Percentiles rank a stretch among this genome's conserved stretches.
Evolutionary conservation across 2,329 filamentous ascomycete genomes (phyloP).

Genomic region (Talaromyces sp.): DNA sequence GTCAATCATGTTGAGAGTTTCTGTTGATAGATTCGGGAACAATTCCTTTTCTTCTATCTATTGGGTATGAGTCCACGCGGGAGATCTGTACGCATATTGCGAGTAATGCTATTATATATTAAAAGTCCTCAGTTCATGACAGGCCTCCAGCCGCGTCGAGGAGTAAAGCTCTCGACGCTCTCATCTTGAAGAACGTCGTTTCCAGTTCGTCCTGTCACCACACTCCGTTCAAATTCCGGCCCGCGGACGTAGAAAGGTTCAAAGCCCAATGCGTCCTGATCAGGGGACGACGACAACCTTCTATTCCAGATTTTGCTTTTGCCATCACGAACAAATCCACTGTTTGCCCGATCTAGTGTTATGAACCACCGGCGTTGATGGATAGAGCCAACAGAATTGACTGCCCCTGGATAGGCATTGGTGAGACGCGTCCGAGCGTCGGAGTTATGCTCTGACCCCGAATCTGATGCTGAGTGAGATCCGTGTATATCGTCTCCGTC

Average conservation of each 20-base stretch:
- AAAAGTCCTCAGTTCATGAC: slow-evolving; percentile 26
- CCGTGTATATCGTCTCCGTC: slow-evolving; percentile 17
- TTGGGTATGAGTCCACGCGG: too few relatives aligned
- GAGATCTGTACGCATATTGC: too few relatives aligned
- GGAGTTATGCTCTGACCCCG: slow-evolving; percentile 39
- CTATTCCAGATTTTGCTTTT: slow-evolving; percentile 30
- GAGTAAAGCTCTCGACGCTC: slow-evolving; percentile 54
- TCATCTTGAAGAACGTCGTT: slow-evolving; percentile 60
- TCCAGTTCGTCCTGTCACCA: slow-evolving; percentile 61
- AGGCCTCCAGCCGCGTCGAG: slow-evolving; percentile 58
- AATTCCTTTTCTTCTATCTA: too few relatives aligned
- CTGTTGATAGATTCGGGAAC: too few relatives aligned
- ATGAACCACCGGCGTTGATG: slow-evolving; percentile 66
- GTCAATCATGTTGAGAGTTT: not conserved
- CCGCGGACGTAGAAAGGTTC: slow-evolving; percentile 61
- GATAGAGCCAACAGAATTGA: slow-evolving; percentile 62
- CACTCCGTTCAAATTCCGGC: slow-evolving; percentile 59
- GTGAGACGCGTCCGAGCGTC: slow-evolving; percentile 54
- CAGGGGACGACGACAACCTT: slow-evolving; percentile 6
- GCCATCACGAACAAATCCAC: slow-evolving; percentile 49
- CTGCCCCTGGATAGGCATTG: slow-evolving; percentile 65
- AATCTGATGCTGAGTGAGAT: slow-evolving; percentile 16
- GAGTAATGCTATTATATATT: not conserved
- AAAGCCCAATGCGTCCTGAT: slow-evolving; percentile 37
- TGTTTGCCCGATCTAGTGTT: slow-evolving; percentile 57